These are phyloP conservation scores for Botrytis fabae DNA, from an alignment of 2,329 filamentous ascomycete genomes.

Conservation along the genomic window DNA sequence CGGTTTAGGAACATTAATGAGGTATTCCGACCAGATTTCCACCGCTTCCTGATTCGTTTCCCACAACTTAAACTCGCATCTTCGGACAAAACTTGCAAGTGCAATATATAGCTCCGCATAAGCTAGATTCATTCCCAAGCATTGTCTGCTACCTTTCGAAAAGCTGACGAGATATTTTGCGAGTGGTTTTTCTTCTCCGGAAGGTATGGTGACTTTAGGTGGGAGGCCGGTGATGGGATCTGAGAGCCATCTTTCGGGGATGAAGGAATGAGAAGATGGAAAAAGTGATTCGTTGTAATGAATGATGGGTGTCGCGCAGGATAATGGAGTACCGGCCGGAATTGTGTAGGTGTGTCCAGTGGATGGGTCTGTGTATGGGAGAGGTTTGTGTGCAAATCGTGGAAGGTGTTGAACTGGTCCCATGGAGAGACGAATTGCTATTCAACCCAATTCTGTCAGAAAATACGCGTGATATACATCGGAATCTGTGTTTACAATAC, in stretches of 20 bases:
- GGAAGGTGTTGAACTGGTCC: conserved; percentile 39
- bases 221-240: conserved; percentile 9
- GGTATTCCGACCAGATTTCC: conserved; percentile 13
- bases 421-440: conserved; percentile 38
- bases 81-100: conserved; percentile 16
- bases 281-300: conserved; percentile 46
- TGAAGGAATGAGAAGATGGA: conserved; percentile 44
- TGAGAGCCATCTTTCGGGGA: conserved; percentile 48
- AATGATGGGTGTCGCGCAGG: conserved; percentile 44
- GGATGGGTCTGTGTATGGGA: conserved; percentile 26
- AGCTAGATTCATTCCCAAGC: conserved; percentile 43
- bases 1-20: neutral
- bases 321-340: conserved; percentile 42
- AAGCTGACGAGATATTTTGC: conserved; percentile 46
- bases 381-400: conserved; percentile 33
- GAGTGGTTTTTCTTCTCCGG: conserved; percentile 10
- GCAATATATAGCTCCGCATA: conserved; percentile 24
- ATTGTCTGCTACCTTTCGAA: conserved; percentile 46
- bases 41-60: conserved; percentile 16
- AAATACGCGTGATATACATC: no score
- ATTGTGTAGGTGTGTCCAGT: conserved; percentile 27
- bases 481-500: conserved; percentile 13
- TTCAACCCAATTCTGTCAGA: neutral
- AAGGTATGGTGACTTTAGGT: conserved; percentile 1
- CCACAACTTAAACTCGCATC: conserved; percentile 15